phyloP scores from a whole-genome alignment of 2,329 filamentous ascomycete genomes.

The Penicillium sp. region DNA sequence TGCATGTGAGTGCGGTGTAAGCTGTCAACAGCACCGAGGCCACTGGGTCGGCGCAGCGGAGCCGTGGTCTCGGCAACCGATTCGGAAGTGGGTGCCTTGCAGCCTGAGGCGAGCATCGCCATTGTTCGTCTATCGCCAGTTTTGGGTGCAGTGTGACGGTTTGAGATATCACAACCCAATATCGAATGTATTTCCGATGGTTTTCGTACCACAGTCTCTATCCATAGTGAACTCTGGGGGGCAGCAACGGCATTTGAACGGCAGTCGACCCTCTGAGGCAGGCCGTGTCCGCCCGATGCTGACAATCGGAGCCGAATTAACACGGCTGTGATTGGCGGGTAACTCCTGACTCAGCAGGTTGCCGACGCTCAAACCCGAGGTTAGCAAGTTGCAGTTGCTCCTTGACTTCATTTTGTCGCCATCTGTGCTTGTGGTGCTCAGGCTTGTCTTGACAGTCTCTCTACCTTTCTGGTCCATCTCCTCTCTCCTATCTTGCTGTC shows the following conservation, averaged over 20 bases:
- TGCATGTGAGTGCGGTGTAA: constrained; percentile 1
- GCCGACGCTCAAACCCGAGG: constrained; percentile 38
- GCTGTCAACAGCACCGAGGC: constrained; percentile 8
- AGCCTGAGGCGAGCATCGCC: constrained; percentile 10
- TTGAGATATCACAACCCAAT: not conserved
- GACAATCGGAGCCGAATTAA: constrained; percentile 30
- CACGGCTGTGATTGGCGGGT: constrained; percentile 28
- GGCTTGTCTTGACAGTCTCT: constrained; percentile 15
- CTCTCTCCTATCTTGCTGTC: constrained; percentile 6
- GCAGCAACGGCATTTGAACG: constrained; percentile 2
- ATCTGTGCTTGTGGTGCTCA: constrained; percentile 15
- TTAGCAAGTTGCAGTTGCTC: constrained; percentile 29
- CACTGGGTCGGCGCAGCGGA: not conserved
- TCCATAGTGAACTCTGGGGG: not conserved
- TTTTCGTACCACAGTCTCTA: not conserved
- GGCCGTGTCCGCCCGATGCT: constrained; percentile 41
- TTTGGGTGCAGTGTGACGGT: not conserved
- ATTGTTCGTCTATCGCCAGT: not conserved
- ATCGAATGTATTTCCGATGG: too few relatives aligned
- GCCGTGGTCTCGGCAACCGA: constrained; percentile 13
- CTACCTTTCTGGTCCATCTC: constrained; percentile 21
- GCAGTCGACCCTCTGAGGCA: not conserved
- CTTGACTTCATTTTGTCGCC: constrained; percentile 28
- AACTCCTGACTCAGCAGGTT: constrained; percentile 30
- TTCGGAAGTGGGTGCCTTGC: constrained; percentile 11